A percentile compares a stretch with the other conserved stretches of the same genome.
These are phyloP conservation scores for Moniliophthora roreri DNA, from an alignment of 1,284 basidiomycete species.

Conservation along the genomic window DNA sequence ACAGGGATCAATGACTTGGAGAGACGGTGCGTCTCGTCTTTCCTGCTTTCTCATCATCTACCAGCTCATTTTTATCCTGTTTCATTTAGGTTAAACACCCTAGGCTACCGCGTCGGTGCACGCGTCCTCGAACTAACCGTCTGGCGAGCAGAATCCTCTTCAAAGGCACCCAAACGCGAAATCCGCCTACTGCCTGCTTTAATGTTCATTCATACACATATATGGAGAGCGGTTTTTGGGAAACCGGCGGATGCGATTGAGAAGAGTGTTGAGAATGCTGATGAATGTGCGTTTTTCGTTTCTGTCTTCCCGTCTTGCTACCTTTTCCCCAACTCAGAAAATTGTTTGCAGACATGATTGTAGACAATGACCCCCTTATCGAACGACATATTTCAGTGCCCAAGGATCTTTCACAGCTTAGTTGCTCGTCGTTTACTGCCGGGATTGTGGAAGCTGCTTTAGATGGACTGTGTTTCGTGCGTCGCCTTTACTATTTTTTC, in stretches of 20 bases:
- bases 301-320: slow-evolving; percentile 8
- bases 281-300: slow-evolving; percentile 94
- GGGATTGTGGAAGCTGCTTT: slow-evolving; percentile 97
- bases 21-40: slow-evolving; percentile 53
- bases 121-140: slow-evolving; percentile 80
- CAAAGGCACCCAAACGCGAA: slow-evolving; percentile 85
- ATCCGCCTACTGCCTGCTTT: slow-evolving; percentile 86
- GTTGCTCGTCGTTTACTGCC: slow-evolving; percentile 95
- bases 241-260: slow-evolving; percentile 93
- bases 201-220: slow-evolving; percentile 89
- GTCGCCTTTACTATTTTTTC: no score
- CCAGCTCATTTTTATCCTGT: slow-evolving; percentile 9
- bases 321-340: slow-evolving; percentile 4
- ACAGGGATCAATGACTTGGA: slow-evolving; percentile 95
- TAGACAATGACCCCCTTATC: slow-evolving; percentile 92
- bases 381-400: slow-evolving; percentile 93
- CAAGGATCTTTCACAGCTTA: slow-evolving; percentile 90
- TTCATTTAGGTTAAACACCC: slow-evolving; percentile 72
- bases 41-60: slow-evolving; percentile 11
- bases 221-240: slow-evolving; percentile 94
- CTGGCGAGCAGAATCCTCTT: slow-evolving; percentile 68
- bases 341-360: slow-evolving; percentile 88
- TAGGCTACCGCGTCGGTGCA: slow-evolving; percentile 88
- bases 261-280: slow-evolving; percentile 92
- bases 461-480: slow-evolving; percentile 92